phyloP scores from a whole-genome alignment of 257 asterid species.

The Sherardia arvensis region DNA sequence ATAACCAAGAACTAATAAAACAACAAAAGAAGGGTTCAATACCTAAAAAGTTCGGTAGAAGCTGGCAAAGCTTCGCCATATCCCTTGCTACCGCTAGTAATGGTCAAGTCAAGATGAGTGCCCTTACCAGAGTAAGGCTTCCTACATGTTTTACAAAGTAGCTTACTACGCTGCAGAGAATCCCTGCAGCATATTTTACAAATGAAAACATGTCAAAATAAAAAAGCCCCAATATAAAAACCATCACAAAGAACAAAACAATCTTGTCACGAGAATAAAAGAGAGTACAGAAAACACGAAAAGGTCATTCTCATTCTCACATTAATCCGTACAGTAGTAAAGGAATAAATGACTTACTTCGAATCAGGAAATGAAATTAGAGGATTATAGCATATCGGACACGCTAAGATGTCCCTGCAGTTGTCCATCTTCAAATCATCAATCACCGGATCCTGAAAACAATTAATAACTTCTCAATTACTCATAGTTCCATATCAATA shows the following conservation, averaged over 20 bases:
- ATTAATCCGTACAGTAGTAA: not conserved
- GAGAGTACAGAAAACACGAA: not conserved
- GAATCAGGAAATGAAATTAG: conserved; percentile 30
- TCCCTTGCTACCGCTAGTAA: conserved; percentile 46
- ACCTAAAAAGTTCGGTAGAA: conserved; percentile 82
- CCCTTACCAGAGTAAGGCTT: conserved; percentile 51
- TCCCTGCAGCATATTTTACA: conserved; percentile 35
- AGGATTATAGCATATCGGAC: conserved; percentile 65
- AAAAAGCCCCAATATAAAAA: not conserved
- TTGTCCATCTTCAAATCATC: conserved; percentile 39
- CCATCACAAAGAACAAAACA: not conserved
- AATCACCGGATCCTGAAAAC: conserved; percentile 35
- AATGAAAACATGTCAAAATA: conserved; percentile 1
- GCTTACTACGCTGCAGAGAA: conserved; percentile 28
- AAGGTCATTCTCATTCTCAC: not conserved
- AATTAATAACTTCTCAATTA: too few species aligned
- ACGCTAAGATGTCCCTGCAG: conserved; percentile 48
- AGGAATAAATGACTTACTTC: conserved; percentile 32
- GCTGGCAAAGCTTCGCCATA: conserved; percentile 62
- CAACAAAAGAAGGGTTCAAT: not conserved
- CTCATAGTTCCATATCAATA: too few species aligned
- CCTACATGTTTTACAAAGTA: conserved; percentile 55
- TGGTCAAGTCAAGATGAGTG: conserved; percentile 58
- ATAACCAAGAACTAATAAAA: not conserved
- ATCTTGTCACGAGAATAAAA: not conserved